Conservation (phyloP, 768 basidiomycete species). For the Paxillus involutus region DNA sequence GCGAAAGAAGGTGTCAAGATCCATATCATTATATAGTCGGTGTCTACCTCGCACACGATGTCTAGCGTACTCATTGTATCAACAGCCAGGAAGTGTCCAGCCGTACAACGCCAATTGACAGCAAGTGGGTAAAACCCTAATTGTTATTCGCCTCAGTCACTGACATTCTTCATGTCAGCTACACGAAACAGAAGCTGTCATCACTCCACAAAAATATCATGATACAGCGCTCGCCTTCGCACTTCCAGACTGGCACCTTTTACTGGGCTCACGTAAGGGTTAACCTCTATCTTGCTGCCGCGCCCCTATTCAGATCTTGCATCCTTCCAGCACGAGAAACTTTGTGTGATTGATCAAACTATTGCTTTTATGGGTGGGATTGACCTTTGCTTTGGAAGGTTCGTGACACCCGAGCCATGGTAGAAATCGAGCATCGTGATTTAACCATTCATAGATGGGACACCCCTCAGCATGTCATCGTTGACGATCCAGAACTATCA, state of each 20-base stretch:
- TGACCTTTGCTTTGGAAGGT: slow-evolving; percentile 91
- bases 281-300: not conserved
- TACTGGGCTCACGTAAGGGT: slow-evolving; percentile 94
- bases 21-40: slow-evolving; percentile 91
- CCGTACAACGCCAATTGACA: slow-evolving; percentile 91
- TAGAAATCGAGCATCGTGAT: not conserved
- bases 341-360: slow-evolving; percentile 95
- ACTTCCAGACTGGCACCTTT: slow-evolving; percentile 96
- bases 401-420: slow-evolving; percentile 2
- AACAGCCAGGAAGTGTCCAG: slow-evolving; percentile 92
- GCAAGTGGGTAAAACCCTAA: slow-evolving; percentile 57
- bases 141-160: not conserved
- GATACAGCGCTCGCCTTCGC: slow-evolving; percentile 96
- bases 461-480: slow-evolving; percentile 87
- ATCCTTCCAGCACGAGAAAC: slow-evolving; percentile 81
- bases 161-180: slow-evolving; percentile 43
- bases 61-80: not conserved
- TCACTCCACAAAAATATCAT: slow-evolving; percentile 89
- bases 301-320: not conserved
- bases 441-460: slow-evolving; percentile 69
- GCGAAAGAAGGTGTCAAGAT: slow-evolving; percentile 96
- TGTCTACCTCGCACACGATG: slow-evolving; percentile 1
- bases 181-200: slow-evolving; percentile 81
- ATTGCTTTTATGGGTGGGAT: slow-evolving; percentile 99
- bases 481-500: slow-evolving; percentile 76